A percentile compares a stretch with the other conserved stretches of the same genome.
Evolutionary conservation across 768 basidiomycete species (phyloP).

Genomic region (Phylloporus sp.): DNA sequence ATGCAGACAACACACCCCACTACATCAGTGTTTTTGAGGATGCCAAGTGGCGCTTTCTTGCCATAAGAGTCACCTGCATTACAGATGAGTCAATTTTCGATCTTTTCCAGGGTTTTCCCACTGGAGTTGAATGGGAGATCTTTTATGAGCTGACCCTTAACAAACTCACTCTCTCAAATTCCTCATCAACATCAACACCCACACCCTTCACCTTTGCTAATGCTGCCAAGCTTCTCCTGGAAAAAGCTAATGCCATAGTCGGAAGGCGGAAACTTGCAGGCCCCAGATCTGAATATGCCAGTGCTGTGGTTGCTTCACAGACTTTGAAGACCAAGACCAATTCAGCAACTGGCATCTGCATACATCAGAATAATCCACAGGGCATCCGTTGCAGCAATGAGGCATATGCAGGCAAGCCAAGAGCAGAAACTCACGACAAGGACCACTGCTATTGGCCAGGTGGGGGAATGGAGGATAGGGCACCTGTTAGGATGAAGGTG

Average conservation of each 20-base stretch:
- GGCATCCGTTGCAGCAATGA: background rate
- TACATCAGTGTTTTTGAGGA: background rate
- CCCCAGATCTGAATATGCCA: background rate
- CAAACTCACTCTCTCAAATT: background rate
- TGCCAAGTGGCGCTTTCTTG: background rate
- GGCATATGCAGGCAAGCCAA: rapidly evolving
- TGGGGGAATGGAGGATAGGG: background rate
- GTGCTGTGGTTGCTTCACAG: background rate
- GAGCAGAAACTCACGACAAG: background rate
- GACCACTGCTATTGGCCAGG: background rate
- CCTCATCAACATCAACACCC: background rate
- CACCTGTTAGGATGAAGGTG: background rate
- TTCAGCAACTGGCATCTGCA: background rate
- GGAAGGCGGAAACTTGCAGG: background rate
- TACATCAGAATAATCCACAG: background rate
- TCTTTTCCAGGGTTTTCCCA: background rate
- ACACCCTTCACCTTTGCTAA: background rate
- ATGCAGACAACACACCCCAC: rapidly evolving
- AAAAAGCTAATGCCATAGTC: background rate
- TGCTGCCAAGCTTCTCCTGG: background rate
- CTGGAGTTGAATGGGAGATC: background rate
- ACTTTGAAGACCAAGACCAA: background rate
- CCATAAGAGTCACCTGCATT: background rate
- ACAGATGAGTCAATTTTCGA: background rate
- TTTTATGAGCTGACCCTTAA: background rate